phyloP scores from a whole-genome alignment of 441 rosid species.

The Theobroma grandiflorum region DNA sequence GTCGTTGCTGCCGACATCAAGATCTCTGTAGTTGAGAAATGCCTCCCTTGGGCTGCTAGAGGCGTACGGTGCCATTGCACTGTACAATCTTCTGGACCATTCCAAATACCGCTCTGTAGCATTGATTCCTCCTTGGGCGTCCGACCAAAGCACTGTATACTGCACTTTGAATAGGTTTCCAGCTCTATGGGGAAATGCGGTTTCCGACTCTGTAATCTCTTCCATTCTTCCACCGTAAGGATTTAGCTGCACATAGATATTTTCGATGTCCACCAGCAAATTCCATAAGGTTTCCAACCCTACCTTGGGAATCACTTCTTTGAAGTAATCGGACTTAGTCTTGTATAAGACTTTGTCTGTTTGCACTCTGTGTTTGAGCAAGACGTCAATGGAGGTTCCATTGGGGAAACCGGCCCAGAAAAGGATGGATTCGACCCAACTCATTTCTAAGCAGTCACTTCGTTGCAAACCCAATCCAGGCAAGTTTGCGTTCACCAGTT shows the following conservation, averaged over 20 bases:
- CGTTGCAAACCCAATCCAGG: conserved; percentile 40
- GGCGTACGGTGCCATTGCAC: conserved; percentile 40
- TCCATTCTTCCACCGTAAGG: conserved; percentile 55
- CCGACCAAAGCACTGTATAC: conserved; percentile 39
- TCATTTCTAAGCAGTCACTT: conserved; percentile 43
- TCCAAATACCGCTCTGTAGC: conserved; percentile 30
- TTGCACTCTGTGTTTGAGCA: conserved; percentile 24
- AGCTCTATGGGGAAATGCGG: conserved; percentile 49
- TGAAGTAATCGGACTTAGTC: conserved; percentile 46
- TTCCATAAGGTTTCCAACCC: conserved; percentile 36
- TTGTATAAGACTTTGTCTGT: conserved; percentile 29
- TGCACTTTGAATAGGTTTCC: conserved; percentile 48
- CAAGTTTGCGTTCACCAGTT: conserved; percentile 32
- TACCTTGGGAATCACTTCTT: conserved; percentile 38
- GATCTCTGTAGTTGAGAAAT: conserved; percentile 16
- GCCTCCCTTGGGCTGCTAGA: conserved; percentile 29
- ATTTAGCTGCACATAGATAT: conserved; percentile 38
- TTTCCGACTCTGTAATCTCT: conserved; percentile 38
- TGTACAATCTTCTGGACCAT: conserved; percentile 32
- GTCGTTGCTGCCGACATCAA: conserved; percentile 6
- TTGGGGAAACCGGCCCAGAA: conserved; percentile 37
- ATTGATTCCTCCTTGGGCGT: conserved; percentile 14
- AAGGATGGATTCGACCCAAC: conserved; percentile 41
- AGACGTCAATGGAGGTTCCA: conserved; percentile 25
- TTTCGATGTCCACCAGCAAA: conserved; percentile 36